Evolutionary conservation across 352 stramenopile species (phyloP).

Genomic region (Phytopythium mirpurense): DNA sequence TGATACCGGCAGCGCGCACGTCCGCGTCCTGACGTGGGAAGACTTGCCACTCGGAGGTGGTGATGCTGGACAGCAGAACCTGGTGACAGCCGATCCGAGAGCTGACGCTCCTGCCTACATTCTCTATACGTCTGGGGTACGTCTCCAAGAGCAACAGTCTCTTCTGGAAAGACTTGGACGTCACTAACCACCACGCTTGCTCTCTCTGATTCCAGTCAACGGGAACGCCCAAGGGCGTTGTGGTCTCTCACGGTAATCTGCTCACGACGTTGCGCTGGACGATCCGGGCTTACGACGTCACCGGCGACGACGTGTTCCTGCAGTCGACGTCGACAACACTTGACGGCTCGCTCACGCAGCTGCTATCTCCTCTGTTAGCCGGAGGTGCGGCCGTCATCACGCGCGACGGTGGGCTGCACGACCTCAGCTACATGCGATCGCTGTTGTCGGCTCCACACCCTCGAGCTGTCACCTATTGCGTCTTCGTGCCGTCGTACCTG

Average conservation of each 20-base stretch:
- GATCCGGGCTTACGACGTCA: conserved; percentile 47
- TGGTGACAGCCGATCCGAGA: not conserved
- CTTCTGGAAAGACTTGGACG: too few relatives aligned
- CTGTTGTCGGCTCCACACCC: conserved; percentile 10
- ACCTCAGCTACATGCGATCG: conserved; percentile 33
- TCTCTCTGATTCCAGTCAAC: conserved; percentile 24
- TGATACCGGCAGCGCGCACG: not conserved
- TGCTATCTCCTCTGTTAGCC: conserved; percentile 42
- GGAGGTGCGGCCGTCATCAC: conserved; percentile 38
- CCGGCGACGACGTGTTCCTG: conserved; percentile 47
- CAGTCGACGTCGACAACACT: conserved; percentile 58
- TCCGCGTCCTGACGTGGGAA: conserved; percentile 27
- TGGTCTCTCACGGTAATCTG: conserved; percentile 52
- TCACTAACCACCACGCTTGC: not conserved
- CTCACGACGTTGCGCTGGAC: conserved; percentile 55
- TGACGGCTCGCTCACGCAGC: conserved; percentile 52
- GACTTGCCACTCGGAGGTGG: conserved; percentile 8
- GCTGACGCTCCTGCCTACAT: conserved; percentile 36
- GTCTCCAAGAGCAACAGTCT: too few relatives aligned
- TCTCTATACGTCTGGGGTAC: conserved; percentile 66
- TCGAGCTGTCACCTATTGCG: conserved; percentile 35
- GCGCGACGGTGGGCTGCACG: conserved; percentile 37
- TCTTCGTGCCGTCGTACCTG: conserved; percentile 59
- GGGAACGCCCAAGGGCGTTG: conserved; percentile 64
- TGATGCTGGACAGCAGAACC: not conserved